Base-by-base conservation (phyloP, 225 moss, liverwort and hornwort species). In the Pleurozium schreberi region DNA sequence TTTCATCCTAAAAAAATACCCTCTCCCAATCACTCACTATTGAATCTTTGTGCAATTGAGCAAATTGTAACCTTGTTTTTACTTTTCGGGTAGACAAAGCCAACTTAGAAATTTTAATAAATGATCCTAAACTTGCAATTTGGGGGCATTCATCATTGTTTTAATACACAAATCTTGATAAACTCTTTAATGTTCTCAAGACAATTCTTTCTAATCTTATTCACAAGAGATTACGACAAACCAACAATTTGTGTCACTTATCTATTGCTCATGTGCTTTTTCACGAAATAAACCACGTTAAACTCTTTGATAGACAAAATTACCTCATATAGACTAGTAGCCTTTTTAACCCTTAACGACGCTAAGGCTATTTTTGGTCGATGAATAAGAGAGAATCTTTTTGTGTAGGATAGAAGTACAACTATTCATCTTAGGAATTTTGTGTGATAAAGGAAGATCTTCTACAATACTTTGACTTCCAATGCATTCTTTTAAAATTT, bases 201-300 rank as follows among this genome's bases (percentile, higher is more conserved):
- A 6, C 14, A 47, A 6, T 31, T 47, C 8, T 74, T 74, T 2
- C 6, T 30, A 47, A 18, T 74, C 18, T 7, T 18, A 30, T 73
- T 30, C 6, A 45, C 0, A 17, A 1, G 28, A 73, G 6, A 27
- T 5, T 71, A 42, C 27, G 5, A 6, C 18, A 28, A 28, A 27
- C 9, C 71, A 43, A 71, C 0, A 15, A 2, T 4, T 45, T 73
- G 10, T 0, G 0, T 10, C 18, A 45, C 10, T 30, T 16, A 2
- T 30, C 5, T 74, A 18, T 0, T 30, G 0, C 2, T 45, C 7
- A 47, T 30, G 4, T 18, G 18, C 18, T 45, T 47, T 2, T 73
- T 30, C 1, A 30, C 2, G 11, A 31, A 73, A 47, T 11, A 74
- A 74, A 30, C 6, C 2, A 6, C 0, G 2, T 30, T 74, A 30